Percentiles rank a stretch among this genome's conserved stretches.
phyloP scores from a whole-genome alignment of 2,329 filamentous ascomycete genomes.

The Colletotrichum cereale region DNA sequence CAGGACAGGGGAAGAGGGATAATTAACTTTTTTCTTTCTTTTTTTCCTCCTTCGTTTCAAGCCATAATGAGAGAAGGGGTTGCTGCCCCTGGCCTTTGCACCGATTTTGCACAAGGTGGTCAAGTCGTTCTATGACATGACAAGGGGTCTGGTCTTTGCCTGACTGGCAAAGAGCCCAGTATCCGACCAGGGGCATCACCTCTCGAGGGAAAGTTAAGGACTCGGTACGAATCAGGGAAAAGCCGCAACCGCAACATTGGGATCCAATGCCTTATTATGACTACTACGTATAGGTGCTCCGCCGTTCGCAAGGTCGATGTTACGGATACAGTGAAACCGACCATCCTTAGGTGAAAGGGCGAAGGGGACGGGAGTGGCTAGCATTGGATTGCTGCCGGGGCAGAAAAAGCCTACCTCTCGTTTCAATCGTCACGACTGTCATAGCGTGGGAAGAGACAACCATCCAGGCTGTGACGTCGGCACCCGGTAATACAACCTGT shows the following conservation, averaged over 20 bases:
- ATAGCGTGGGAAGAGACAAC: constrained; percentile 7
- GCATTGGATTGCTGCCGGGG: constrained; percentile 3
- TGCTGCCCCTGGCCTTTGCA: background rate
- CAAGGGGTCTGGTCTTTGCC: background rate
- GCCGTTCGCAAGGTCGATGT: constrained; percentile 24
- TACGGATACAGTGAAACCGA: constrained; percentile 6
- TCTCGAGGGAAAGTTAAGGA: constrained; percentile 15
- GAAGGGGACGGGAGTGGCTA: background rate
- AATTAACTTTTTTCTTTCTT: no score
- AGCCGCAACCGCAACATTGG: constrained; percentile 15
- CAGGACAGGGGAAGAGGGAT: no score
- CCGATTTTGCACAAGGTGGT: background rate
- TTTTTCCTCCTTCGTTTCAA: no score
- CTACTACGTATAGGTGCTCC: constrained; percentile 15
- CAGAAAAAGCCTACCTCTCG: background rate
- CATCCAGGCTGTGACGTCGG: constrained; percentile 26
- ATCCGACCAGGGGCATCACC: constrained; percentile 5
- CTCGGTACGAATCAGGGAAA: constrained; percentile 17
- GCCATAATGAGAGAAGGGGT: background rate
- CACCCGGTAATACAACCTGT: constrained; percentile 5
- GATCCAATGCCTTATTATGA: constrained; percentile 17
- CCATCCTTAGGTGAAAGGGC: background rate
- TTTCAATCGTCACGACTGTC: constrained; percentile 3
- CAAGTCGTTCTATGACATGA: background rate
- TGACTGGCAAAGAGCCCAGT: background rate